Evolutionary conservation across 495 filamentous ascomycete genomes (phyloP).

Genomic region (Aspergillus incahuasiensis): DNA sequence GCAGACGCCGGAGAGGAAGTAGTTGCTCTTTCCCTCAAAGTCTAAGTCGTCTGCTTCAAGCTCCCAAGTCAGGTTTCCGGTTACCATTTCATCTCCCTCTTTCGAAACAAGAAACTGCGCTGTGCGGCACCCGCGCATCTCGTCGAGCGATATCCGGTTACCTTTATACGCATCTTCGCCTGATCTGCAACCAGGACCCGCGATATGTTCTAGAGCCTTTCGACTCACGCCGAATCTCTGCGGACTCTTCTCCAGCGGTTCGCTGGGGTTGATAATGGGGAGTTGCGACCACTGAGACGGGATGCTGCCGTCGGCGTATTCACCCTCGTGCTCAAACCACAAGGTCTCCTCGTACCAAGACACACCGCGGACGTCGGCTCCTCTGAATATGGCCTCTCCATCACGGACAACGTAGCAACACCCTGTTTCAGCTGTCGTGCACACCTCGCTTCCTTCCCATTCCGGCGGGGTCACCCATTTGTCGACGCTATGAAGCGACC

Average conservation of each 20-base stretch:
- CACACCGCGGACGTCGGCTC: neutral
- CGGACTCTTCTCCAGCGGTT: neutral
- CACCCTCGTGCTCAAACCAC: neutral
- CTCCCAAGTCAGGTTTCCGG: neutral
- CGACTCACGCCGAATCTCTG: neutral
- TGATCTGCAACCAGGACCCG: neutral
- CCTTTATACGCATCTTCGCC: neutral
- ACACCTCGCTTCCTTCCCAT: neutral
- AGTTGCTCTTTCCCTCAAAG: neutral
- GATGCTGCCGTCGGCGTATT: neutral
- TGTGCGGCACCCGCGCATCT: slow-evolving; percentile 1
- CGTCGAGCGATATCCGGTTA: neutral
- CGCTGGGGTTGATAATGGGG: neutral
- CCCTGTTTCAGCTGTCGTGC: neutral
- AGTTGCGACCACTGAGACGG: neutral
- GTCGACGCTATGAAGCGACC: neutral
- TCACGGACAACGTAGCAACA: neutral
- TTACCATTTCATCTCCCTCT: neutral
- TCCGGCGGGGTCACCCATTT: neutral
- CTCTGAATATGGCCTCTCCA: neutral
- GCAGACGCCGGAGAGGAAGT: neutral
- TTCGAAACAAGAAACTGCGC: neutral
- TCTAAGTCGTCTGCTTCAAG: neutral
- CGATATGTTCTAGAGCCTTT: neutral
- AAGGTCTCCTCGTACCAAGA: neutral